phyloP scores from a whole-genome alignment of 2,329 filamentous ascomycete species.

The Furcasterigmium furcatum region DNA sequence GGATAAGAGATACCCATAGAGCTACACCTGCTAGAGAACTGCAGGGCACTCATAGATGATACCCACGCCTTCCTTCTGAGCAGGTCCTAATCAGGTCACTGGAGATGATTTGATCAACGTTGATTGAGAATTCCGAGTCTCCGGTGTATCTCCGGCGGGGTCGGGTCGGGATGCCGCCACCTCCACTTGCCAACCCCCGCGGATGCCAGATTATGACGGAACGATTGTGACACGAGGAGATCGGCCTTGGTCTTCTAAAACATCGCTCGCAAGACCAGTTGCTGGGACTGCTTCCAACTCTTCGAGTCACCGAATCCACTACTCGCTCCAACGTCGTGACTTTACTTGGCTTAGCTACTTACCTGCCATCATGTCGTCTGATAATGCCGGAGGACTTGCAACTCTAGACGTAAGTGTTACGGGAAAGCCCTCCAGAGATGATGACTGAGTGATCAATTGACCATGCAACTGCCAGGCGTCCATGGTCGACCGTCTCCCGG shows the following conservation, averaged over 20 bases:
- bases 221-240: background rate
- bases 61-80: too few species aligned
- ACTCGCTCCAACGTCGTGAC: too few species aligned
- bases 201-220: background rate
- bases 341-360: background rate
- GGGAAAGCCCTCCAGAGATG: background rate
- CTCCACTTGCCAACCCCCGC: background rate
- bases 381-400: background rate
- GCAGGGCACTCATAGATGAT: too few species aligned
- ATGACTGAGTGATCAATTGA: conserved; percentile 7
- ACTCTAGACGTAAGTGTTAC: conserved; percentile 4
- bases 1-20: too few species aligned
- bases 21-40: too few species aligned
- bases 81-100: too few species aligned
- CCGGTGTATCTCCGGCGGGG: conserved; percentile 21
- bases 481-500: conserved; percentile 66
- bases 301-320: too few species aligned
- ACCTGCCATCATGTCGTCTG: background rate
- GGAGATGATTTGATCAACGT: too few species aligned
- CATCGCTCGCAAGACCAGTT: too few species aligned
- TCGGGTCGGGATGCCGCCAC: background rate
- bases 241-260: too few species aligned
- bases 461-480: conserved; percentile 48
- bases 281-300: too few species aligned
- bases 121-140: conserved; percentile 14